Base-by-base conservation (phyloP, 225 moss, liverwort and hornwort genomes). In the Asterella californica region DNA sequence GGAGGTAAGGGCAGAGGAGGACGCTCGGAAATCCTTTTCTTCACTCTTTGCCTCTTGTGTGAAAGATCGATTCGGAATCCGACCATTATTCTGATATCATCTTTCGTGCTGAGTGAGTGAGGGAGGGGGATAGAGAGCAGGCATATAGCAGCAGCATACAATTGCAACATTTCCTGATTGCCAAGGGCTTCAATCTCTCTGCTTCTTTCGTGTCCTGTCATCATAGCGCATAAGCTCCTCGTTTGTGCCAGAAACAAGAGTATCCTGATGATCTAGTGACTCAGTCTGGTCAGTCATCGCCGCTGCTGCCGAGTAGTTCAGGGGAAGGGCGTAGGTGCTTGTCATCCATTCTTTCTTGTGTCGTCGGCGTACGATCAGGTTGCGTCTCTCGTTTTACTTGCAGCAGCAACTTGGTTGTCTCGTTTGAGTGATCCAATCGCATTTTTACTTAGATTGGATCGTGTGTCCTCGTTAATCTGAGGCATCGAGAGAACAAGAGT, bases 401-500 rank as follows among this genome's bases (percentile, higher is more conserved):
- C 57, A 57, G 38, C 57, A 59, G 75, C 54, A 36, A n/a, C 24
- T 60, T 76, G 75, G 29, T 76, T 59, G 52, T 57, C 37, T 57
- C 59, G 72, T 59, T 34, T 57, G 36, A 76, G 34, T 59, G 59
- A 57, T 36, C 75, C 36, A 57, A 57, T 76, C 75, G 2, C 75
- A 36, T 21, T 76, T 59, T 59, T 76, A 25, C 25, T 25, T 76
- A 59, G 75, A 76, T 76, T 76, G 75, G 75, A 59, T 57, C 75
- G 75, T 76, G 75, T 76, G 57, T 76, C 27, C 72, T 72, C 46
- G 42, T 70, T 73, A 25, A 62, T 53, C 63, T 62, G 57, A 82
- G 71, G 50, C 82, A 82, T 59, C 78, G 70, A 74, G 83, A 80
- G 71, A 80, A 59, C 83, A 76, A 76, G 76, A 80, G 80, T 80